Percentiles rank a stretch among this genome's conserved stretches.
Evolutionary conservation across 106 monocot genomes (phyloP).

Genomic region (Dendrobium huoshanense): DNA sequence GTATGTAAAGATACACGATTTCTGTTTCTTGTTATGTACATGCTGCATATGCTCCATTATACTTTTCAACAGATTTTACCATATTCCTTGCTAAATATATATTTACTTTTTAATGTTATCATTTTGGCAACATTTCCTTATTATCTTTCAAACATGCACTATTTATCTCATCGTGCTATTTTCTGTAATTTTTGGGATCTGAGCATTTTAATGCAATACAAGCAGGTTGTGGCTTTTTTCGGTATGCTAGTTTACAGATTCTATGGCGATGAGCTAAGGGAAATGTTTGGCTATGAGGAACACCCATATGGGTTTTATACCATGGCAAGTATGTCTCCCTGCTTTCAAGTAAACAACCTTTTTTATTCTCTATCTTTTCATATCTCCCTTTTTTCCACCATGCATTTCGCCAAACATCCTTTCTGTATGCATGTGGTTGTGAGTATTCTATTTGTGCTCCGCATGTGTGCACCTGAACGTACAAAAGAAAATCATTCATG

Average conservation of each 20-base stretch:
- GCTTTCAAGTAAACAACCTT: neutral
- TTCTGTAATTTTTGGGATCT: neutral
- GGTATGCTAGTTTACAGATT: constrained; percentile 86
- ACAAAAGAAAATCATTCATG: neutral
- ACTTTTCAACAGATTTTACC: neutral
- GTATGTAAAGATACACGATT: neutral
- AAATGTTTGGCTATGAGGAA: constrained; percentile 97
- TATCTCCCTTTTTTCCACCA: neutral
- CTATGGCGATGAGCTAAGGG: constrained; percentile 86
- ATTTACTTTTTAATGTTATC: neutral
- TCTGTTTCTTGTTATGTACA: neutral
- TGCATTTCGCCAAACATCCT: neutral
- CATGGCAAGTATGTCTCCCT: constrained; percentile 58
- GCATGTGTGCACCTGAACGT: neutral
- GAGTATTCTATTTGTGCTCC: neutral
- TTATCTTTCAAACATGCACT: neutral
- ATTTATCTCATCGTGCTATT: neutral
- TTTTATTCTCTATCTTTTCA: neutral
- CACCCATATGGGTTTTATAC: constrained; percentile 96
- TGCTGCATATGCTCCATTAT: neutral
- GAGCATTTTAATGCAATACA: constrained; percentile 1
- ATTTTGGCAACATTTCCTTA: neutral
- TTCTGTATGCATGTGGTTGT: neutral
- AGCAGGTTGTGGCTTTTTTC: constrained; percentile 68
- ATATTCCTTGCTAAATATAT: constrained; percentile 1